Conservation (phyloP, 345 rosid genomes). For the Firmiana major region DNA sequence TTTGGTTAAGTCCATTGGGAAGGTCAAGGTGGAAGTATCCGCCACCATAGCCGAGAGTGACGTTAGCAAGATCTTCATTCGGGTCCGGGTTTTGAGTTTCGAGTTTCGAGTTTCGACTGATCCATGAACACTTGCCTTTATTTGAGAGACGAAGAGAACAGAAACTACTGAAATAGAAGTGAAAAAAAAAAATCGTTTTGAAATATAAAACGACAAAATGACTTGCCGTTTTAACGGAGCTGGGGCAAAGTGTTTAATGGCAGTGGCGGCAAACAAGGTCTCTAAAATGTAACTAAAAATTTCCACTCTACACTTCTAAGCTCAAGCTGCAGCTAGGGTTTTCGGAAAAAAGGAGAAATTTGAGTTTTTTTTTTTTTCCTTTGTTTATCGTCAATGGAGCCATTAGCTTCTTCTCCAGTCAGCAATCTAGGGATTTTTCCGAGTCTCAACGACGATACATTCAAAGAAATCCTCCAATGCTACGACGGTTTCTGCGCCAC, state of each 20-base stretch:
- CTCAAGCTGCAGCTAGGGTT: slow-evolving; percentile 6
- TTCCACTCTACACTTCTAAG: not conserved
- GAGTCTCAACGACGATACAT: slow-evolving; percentile 41
- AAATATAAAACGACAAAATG: not conserved
- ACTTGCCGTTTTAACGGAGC: slow-evolving; percentile 1
- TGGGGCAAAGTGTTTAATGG: not conserved
- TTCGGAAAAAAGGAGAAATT: not conserved
- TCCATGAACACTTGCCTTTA: no score
- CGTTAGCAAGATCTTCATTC: no score
- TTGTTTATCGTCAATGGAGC: slow-evolving; percentile 35
- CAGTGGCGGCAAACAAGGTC: slow-evolving; percentile 9
- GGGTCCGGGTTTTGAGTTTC: no score
- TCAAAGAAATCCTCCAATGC: slow-evolving; percentile 53
- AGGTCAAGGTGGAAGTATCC: no score
- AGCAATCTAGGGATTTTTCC: slow-evolving; percentile 50
- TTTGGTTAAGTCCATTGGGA: no score
- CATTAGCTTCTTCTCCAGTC: slow-evolving; percentile 29
- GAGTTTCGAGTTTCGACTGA: no score
- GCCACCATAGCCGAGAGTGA: no score
- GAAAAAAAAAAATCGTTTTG: no score
- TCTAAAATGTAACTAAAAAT: no score
- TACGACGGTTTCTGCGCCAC: slow-evolving; percentile 58
- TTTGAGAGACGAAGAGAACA: no score
- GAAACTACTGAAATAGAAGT: no score
- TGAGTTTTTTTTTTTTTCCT: not conserved